These are phyloP conservation scores for Rostrohypoxylon terebratum DNA, from an alignment of 495 filamentous ascomycete genomes.

Conservation along the genomic window DNA sequence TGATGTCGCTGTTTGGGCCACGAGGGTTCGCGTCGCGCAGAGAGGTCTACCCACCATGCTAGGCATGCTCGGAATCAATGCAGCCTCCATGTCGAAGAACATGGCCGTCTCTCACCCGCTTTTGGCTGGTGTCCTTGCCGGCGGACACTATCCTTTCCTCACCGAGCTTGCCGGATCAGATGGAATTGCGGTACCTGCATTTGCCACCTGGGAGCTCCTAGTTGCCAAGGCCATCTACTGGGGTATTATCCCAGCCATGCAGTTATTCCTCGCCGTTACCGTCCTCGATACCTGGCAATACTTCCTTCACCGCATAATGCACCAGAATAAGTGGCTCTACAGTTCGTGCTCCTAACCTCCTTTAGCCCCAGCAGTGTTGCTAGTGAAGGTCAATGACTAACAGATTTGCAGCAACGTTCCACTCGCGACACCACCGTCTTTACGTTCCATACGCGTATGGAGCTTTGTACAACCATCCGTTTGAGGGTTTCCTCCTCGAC, in stretches of 20 bases:
- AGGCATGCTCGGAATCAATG: slow-evolving; percentile 68
- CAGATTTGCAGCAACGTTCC: slow-evolving; percentile 74
- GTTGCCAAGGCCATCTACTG: slow-evolving; percentile 82
- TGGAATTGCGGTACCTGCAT: slow-evolving; percentile 60
- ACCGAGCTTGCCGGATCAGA: slow-evolving; percentile 58
- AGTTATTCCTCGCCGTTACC: slow-evolving; percentile 77
- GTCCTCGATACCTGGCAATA: slow-evolving; percentile 97
- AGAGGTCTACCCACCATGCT: slow-evolving; percentile 71
- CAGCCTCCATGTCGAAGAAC: slow-evolving; percentile 65
- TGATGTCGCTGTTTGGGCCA: slow-evolving; percentile 85
- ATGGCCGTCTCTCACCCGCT: slow-evolving; percentile 68
- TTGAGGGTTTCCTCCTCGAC: slow-evolving; percentile 94
- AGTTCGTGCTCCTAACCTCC: slow-evolving; percentile 67
- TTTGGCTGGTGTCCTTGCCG: slow-evolving; percentile 75
- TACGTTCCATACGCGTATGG: slow-evolving; percentile 98
- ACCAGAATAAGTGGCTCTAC: slow-evolving; percentile 96
- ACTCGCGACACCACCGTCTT: slow-evolving; percentile 93
- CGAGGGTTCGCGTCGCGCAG: slow-evolving; percentile 76
- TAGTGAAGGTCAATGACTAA: slow-evolving; percentile 31
- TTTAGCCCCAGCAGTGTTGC: not conserved
- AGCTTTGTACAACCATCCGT: slow-evolving; percentile 93
- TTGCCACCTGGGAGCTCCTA: slow-evolving; percentile 80
- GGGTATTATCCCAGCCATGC: slow-evolving; percentile 76
- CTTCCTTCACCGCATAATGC: slow-evolving; percentile 94
- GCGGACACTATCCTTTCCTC: slow-evolving; percentile 76